Evolutionary conservation across 768 basidiomycete species (phyloP).

Genomic region (Suillus decipiens): DNA sequence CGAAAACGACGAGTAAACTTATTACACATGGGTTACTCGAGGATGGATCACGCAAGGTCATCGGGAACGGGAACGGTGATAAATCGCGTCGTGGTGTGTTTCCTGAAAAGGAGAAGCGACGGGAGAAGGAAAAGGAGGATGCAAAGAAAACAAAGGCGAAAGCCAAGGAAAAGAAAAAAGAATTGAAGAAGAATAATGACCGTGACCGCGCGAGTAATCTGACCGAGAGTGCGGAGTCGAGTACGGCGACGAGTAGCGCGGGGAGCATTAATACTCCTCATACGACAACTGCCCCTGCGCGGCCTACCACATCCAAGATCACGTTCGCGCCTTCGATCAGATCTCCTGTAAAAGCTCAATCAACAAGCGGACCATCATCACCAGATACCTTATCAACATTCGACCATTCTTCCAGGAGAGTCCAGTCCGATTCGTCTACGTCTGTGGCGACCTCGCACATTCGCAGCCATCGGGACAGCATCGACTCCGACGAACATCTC

Average conservation of each 20-base stretch:
- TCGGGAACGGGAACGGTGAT: slow-evolving; percentile 7
- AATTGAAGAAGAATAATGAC: slow-evolving; percentile 25
- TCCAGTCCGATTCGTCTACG: slow-evolving; percentile 14
- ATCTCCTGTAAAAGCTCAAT: slow-evolving; percentile 8
- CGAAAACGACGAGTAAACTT: slow-evolving; percentile 67
- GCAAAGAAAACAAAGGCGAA: slow-evolving; percentile 22
- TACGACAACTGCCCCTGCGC: slow-evolving; percentile 13
- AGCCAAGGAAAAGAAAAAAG: slow-evolving; percentile 33
- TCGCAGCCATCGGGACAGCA: slow-evolving; percentile 27
- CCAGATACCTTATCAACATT: slow-evolving; percentile 18
- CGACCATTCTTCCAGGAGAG: slow-evolving; percentile 6
- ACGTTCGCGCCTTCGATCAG: slow-evolving; percentile 19
- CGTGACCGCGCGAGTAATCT: slow-evolving; percentile 26
- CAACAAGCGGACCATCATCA: slow-evolving; percentile 24
- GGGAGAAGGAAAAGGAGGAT: slow-evolving; percentile 15
- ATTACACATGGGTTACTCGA: slow-evolving; percentile 68
- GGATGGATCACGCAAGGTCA: slow-evolving; percentile 34
- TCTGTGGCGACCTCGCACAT: slow-evolving; percentile 3
- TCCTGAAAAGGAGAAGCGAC: slow-evolving; percentile 27
- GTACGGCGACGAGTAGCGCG: slow-evolving; percentile 31
- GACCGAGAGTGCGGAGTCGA: slow-evolving; percentile 35
- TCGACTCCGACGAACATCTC: slow-evolving; percentile 27
- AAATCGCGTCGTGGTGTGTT: slow-evolving; percentile 18
- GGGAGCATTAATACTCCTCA: slow-evolving; percentile 25
- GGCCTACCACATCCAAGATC: slow-evolving; percentile 15